These are phyloP conservation scores for Stephanodiscus minutulus DNA, from an alignment of 108 stramenopile genomes.

Conservation along the genomic window DNA sequence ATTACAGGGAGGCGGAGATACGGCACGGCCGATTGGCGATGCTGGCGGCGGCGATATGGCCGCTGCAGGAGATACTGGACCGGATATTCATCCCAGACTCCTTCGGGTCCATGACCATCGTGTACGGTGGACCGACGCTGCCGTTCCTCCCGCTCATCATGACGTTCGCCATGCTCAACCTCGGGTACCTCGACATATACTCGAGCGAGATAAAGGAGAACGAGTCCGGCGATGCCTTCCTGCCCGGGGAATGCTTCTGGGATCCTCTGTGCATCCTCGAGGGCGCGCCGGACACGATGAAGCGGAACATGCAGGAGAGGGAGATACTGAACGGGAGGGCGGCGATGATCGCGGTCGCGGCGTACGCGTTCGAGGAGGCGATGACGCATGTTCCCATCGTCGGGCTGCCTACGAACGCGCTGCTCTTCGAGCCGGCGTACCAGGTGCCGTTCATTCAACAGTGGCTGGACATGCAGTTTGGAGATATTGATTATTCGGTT, in stretches of 20 bases:
- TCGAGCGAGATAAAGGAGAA: slow-evolving; percentile 76
- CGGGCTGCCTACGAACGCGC: slow-evolving; percentile 62
- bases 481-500: slow-evolving; percentile 13
- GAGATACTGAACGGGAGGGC: slow-evolving; percentile 92
- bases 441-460: slow-evolving; percentile 75
- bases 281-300: slow-evolving; percentile 78
- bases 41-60: slow-evolving; percentile 88
- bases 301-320: slow-evolving; percentile 89
- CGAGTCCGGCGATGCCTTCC: slow-evolving; percentile 77
- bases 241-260: slow-evolving; percentile 90
- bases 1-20: slow-evolving; percentile 90
- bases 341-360: slow-evolving; percentile 91
- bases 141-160: slow-evolving; percentile 80
- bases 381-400: slow-evolving; percentile 68
- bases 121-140: slow-evolving; percentile 75
- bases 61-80: slow-evolving; percentile 82
- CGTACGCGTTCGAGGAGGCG: slow-evolving; percentile 83
- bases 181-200: slow-evolving; percentile 87
- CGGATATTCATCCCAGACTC: slow-evolving; percentile 66
- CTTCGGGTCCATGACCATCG: slow-evolving; percentile 57
- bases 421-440: slow-evolving; percentile 79
- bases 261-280: slow-evolving; percentile 81
- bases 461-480: slow-evolving; percentile 70
- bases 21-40: slow-evolving; percentile 90
- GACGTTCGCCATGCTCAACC: slow-evolving; percentile 77